A percentile compares a stretch with the other conserved stretches of the same genome.
Evolutionary conservation across 2,329 filamentous ascomycete genomes (phyloP).

Genomic region (Trichoderma polysporum): DNA sequence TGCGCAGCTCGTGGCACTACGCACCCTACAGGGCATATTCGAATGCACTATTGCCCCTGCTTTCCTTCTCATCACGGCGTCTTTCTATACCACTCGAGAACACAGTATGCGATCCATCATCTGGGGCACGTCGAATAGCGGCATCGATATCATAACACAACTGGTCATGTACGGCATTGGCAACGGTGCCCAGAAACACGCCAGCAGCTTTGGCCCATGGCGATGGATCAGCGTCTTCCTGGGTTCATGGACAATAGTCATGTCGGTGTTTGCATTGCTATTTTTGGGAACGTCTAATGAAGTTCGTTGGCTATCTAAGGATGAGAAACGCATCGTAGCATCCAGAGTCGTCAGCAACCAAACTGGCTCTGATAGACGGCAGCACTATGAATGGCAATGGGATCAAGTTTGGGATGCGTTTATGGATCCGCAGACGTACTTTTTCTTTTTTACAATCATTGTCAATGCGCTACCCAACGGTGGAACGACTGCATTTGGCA

Average conservation of each 20-base stretch:
- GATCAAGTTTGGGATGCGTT: not conserved
- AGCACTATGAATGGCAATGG: not conserved
- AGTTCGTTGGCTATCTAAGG: not conserved
- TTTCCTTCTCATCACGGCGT: not conserved
- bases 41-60: not conserved
- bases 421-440: not conserved
- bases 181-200: not conserved
- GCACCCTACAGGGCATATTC: not conserved
- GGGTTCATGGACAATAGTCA: not conserved
- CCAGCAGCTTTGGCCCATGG: not conserved
- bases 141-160: not conserved
- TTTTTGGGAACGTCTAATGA: not conserved
- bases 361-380: not conserved
- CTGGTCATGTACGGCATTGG: not conserved
- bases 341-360: not conserved
- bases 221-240: not conserved
- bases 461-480: not conserved
- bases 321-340: not conserved
- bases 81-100: not conserved
- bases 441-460: not conserved
- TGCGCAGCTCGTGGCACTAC: not conserved
- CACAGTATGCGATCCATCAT: not conserved
- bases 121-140: not conserved
- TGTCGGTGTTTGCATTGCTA: not conserved
- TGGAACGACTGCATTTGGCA: not conserved